A percentile compares a stretch with the other conserved stretches of the same genome.
These are phyloP conservation scores for Cryphonectria carpinicola DNA, from an alignment of 2,329 filamentous ascomycete genomes.

Conservation along the genomic window DNA sequence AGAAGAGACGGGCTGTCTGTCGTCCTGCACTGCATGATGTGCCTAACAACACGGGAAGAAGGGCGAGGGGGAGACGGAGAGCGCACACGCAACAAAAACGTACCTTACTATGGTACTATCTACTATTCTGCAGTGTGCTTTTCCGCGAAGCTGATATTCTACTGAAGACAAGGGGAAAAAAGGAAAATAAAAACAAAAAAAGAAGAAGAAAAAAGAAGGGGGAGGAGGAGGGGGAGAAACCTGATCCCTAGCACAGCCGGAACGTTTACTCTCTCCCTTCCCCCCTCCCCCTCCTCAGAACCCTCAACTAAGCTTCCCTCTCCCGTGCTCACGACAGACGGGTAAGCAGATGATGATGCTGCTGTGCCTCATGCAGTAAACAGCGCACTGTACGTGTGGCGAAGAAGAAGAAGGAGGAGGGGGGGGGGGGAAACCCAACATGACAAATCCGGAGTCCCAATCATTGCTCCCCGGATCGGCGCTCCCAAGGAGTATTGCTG, in stretches of 20 bases:
- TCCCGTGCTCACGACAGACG: conserved; percentile 27
- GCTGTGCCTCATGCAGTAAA: conserved; percentile 1
- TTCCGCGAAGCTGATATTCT: neutral
- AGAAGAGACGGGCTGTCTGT: neutral
- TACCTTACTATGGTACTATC: no score
- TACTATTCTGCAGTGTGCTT: no score
- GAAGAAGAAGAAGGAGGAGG: neutral
- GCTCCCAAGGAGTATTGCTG: neutral
- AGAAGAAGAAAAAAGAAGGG: neutral
- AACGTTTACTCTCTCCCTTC: neutral
- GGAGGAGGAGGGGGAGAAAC: neutral
- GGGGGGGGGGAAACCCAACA: neutral
- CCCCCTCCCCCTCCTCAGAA: neutral
- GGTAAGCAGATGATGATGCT: conserved; percentile 19
- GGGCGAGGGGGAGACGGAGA: no score
- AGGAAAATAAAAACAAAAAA: neutral
- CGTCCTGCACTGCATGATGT: neutral
- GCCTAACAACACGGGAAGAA: no score
- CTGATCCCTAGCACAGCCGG: neutral
- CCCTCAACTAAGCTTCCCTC: neutral
- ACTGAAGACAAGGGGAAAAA: neutral
- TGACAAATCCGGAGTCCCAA: neutral
- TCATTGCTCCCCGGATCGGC: conserved; percentile 1
- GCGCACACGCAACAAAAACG: no score
- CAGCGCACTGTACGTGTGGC: conserved; percentile 9